Evolutionary conservation across 2,329 filamentous ascomycete genomes (phyloP).

Genomic region (Claviceps sorghi): DNA sequence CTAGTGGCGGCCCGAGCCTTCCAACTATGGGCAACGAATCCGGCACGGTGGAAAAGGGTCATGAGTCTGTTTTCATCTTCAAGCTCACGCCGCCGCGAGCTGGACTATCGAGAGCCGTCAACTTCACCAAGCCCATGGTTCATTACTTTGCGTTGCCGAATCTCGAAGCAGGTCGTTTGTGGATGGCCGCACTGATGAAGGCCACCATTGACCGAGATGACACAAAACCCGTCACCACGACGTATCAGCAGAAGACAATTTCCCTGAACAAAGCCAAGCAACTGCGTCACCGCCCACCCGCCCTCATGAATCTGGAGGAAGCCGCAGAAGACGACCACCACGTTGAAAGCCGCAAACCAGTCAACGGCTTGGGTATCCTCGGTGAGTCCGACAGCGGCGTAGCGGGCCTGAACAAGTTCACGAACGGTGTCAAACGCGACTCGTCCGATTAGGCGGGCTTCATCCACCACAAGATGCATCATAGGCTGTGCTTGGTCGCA

Average conservation of each 20-base stretch:
- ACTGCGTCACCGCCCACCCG: slow-evolving; percentile 80
- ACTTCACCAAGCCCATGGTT: slow-evolving; percentile 92
- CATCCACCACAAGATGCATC: slow-evolving; percentile 19
- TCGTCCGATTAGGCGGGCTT: slow-evolving; percentile 7
- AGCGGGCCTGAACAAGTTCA: slow-evolving; percentile 27
- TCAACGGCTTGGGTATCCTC: slow-evolving; percentile 28
- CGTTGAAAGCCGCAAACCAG: slow-evolving; percentile 10
- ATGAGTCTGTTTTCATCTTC: slow-evolving; percentile 84
- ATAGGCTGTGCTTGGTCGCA: slow-evolving; percentile 11
- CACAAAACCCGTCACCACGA: slow-evolving; percentile 65
- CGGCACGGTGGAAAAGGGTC: slow-evolving; percentile 27
- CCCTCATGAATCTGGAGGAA: slow-evolving; percentile 57
- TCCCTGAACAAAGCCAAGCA: slow-evolving; percentile 75
- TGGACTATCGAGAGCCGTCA: slow-evolving; percentile 78
- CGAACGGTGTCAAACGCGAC: slow-evolving; percentile 19
- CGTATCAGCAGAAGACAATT: slow-evolving; percentile 95
- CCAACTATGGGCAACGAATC: slow-evolving; percentile 30
- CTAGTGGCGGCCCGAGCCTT: slow-evolving; percentile 43
- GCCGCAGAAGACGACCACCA: slow-evolving; percentile 16
- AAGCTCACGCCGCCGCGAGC: slow-evolving; percentile 86
- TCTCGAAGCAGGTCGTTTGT: slow-evolving; percentile 71
- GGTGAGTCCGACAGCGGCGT: slow-evolving; percentile 29
- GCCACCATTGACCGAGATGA: slow-evolving; percentile 92
- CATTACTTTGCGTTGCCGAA: slow-evolving; percentile 97
- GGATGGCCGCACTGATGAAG: slow-evolving; percentile 99